Evolutionary conservation across 2,329 filamentous ascomycete species (phyloP).

Genomic region (Penicillium verrucosum): DNA sequence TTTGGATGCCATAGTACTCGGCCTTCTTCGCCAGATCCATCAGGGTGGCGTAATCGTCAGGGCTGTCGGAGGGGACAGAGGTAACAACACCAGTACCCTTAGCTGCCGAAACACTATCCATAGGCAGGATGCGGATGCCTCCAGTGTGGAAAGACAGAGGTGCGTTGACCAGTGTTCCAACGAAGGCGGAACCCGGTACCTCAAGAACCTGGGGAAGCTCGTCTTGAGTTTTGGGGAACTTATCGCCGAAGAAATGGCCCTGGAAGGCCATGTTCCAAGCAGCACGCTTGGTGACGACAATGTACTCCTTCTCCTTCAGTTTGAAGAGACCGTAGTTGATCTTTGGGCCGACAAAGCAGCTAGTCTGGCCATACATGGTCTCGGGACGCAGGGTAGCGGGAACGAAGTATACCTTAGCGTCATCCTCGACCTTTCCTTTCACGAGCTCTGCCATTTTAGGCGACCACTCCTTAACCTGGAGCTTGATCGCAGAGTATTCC

Average conservation of each 20-base stretch:
- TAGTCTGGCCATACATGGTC: slow-evolving; percentile 98
- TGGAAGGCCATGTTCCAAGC: slow-evolving; percentile 97
- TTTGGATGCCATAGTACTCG: slow-evolving; percentile 92
- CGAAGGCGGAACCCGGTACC: slow-evolving; percentile 70
- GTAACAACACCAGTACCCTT: slow-evolving; percentile 98
- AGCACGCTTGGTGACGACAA: slow-evolving; percentile 74
- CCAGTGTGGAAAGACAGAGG: slow-evolving; percentile 82
- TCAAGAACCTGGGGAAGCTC: slow-evolving; percentile 71
- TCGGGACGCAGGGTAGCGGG: slow-evolving; percentile 90
- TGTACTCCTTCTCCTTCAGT: slow-evolving; percentile 73
- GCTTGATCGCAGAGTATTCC: slow-evolving; percentile 89
- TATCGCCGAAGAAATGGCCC: slow-evolving; percentile 65
- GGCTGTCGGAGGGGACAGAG: slow-evolving; percentile 90
- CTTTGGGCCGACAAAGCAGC: slow-evolving; percentile 89
- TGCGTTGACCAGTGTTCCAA: slow-evolving; percentile 86
- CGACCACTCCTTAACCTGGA: slow-evolving; percentile 87
- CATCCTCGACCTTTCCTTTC: slow-evolving; percentile 72
- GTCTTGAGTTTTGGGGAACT: slow-evolving; percentile 60
- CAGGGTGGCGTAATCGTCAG: slow-evolving; percentile 90
- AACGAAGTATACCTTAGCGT: slow-evolving; percentile 80
- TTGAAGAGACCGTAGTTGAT: slow-evolving; percentile 88
- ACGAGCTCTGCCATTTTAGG: slow-evolving; percentile 68
- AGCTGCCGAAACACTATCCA: slow-evolving; percentile 86
- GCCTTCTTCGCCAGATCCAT: slow-evolving; percentile 89
- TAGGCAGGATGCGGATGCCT: slow-evolving; percentile 84